Conservation (phyloP, 2,329 filamentous ascomycete species). For the Beauveria sp. region DNA sequence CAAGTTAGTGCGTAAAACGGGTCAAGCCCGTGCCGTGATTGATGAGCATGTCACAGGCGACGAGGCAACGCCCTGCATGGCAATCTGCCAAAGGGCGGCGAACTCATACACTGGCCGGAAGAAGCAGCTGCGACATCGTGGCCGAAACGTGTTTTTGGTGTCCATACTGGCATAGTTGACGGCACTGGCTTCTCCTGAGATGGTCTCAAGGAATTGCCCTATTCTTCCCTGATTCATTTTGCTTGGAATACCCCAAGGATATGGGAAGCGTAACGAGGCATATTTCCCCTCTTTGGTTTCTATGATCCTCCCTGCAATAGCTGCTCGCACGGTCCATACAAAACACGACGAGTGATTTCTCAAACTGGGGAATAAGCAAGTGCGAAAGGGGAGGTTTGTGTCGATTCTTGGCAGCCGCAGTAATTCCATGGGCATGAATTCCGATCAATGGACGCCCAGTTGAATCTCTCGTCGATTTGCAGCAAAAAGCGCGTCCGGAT, state of each 20-base stretch:
- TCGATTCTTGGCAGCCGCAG: background rate
- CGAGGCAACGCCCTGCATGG: background rate
- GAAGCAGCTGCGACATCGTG: background rate
- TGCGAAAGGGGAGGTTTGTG: background rate
- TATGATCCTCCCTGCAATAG: background rate
- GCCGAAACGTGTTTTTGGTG: background rate
- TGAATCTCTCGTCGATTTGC: background rate
- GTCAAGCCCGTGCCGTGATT: background rate
- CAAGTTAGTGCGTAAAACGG: conserved; percentile 4
- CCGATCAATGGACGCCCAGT: background rate
- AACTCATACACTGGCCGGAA: background rate
- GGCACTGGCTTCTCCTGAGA: background rate
- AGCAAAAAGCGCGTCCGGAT: background rate
- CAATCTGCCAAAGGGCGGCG: background rate
- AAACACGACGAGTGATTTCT: background rate
- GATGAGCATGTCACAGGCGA: background rate
- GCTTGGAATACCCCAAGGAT: background rate
- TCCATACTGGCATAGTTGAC: background rate
- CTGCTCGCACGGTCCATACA: background rate
- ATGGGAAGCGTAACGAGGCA: background rate
- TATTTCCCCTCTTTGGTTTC: background rate
- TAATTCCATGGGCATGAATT: background rate
- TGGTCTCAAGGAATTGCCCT: background rate
- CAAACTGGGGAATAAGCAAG: background rate
- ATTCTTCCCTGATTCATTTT: background rate